Base-by-base conservation (phyloP, 805 yeast species). In the Tetrapisispora nanseiensis region DNA sequence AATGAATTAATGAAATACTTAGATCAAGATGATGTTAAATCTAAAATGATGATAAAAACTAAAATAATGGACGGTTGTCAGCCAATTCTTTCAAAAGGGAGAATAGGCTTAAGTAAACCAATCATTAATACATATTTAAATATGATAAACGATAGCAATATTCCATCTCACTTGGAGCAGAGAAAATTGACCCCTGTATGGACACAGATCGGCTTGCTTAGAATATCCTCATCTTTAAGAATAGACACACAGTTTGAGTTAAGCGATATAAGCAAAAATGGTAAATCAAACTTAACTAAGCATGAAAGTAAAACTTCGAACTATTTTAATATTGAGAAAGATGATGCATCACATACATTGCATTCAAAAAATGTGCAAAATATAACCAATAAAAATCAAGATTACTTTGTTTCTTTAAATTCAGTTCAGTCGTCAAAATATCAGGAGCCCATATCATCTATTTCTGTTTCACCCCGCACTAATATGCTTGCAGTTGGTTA, bases 51-150 rank as follows among this genome's bases (percentile, higher is more conserved):
- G 6, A 62, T 89, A 1, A 76, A 78, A 6, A 74, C 81, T 38
- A 70, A 86, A 42, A 61, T 83, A 0, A 55, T 84, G 26, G 89
- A 87, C 57, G 96, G 95, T 0, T 74, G 80, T 13, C 75, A 77
- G 49, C 82, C 92, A 1, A 83, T 89, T 23, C 69, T 79, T 10
- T 81, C 94, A 1, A 80, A 79, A 56, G 95, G 95, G 3, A 67
- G 97, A 47, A 74, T 87, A 20, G 97, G 97, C 0, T 69, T 90
- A 41, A 80, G 90, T 47, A 82, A 82, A 57, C 66, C 80, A 4
- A 71, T 81, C 2, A 71, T 78, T 11, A 55, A 63, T 13, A 55
- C 63, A 16, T 59, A 62, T 40, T 49, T 62, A 5, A 62, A 61
- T 41, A 45, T 51, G 9, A 51, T 61, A 23, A 62, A 62, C 43